phyloP scores from a whole-genome alignment of 2,329 filamentous ascomycete genomes.

The Arthrobotrys sphaeroides region DNA sequence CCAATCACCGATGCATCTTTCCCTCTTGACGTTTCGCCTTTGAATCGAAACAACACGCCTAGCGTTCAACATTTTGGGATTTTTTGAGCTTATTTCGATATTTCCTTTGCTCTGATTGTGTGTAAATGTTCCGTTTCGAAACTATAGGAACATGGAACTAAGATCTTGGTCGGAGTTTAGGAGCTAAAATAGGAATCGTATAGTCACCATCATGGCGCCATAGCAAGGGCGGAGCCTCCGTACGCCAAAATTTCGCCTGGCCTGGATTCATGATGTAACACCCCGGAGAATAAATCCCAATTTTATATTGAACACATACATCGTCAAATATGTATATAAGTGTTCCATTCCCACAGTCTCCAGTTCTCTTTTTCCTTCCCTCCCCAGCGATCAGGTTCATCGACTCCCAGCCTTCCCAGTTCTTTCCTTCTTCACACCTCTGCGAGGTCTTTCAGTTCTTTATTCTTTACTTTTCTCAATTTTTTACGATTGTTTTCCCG shows the following conservation, averaged over 20 bases:
- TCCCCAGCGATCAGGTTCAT: constrained; percentile 49
- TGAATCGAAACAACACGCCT: constrained; percentile 9
- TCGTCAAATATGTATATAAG: constrained; percentile 12
- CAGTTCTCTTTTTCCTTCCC: constrained; percentile 5
- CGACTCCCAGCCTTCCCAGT: constrained; percentile 23
- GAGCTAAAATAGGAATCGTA: not conserved
- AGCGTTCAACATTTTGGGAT: not conserved
- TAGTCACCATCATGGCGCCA: not conserved
- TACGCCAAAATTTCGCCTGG: not conserved
- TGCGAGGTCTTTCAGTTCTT: constrained; percentile 32
- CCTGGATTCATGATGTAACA: not conserved
- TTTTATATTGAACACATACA: not conserved
- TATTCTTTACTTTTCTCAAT: not conserved
- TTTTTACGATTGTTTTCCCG: constrained; percentile 5
- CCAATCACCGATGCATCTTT: constrained; percentile 3
- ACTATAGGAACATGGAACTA: not conserved
- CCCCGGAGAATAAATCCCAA: no score
- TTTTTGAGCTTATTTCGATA: not conserved
- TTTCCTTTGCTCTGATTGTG: not conserved
- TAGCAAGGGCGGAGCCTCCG: not conserved
- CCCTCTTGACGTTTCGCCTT: constrained; percentile 11
- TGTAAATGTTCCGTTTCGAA: constrained; percentile 16
- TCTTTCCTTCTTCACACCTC: constrained; percentile 21
- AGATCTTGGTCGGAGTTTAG: not conserved
- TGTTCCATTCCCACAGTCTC: not conserved